These are phyloP conservation scores for Chenopodium suecicum DNA, from an alignment of 148 eudicot species.

Conservation along the genomic window DNA sequence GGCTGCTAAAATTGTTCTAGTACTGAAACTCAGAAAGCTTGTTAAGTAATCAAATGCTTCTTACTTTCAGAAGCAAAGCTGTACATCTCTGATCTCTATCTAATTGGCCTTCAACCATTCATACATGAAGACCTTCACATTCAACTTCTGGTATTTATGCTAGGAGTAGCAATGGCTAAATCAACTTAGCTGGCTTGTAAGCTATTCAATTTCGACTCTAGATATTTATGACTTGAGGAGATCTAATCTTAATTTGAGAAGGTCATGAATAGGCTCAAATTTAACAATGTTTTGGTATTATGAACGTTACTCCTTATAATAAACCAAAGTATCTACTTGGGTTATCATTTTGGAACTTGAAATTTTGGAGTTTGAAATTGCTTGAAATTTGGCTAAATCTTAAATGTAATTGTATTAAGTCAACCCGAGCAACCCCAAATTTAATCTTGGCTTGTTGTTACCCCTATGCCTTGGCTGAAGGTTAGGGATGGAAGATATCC, in stretches of 20 bases:
- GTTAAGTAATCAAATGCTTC: neutral
- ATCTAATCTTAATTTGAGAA: neutral
- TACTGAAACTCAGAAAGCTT: neutral
- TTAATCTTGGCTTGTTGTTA: too few species aligned
- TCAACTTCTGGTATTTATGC: neutral
- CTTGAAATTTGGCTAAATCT: neutral
- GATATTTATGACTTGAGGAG: neutral
- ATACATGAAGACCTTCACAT: neutral
- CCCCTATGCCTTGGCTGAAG: neutral
- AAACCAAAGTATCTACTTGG: too few species aligned
- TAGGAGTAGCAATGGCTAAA: neutral
- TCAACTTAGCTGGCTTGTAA: neutral
- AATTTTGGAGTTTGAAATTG: neutral
- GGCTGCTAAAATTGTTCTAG: conserved; percentile 9
- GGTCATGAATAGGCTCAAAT: neutral
- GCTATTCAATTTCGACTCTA: neutral
- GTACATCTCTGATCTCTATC: conserved; percentile 1
- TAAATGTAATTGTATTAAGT: too few species aligned
- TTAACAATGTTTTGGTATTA: neutral
- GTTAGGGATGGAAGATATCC: neutral
- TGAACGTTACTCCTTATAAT: too few species aligned
- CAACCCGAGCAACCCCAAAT: too few species aligned
- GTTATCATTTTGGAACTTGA: too few species aligned
- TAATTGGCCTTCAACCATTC: conserved; percentile 1
- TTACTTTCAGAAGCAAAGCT: neutral